Base-by-base conservation (phyloP, 2,329 filamentous ascomycete species). In the Bipolaris oryzae region DNA sequence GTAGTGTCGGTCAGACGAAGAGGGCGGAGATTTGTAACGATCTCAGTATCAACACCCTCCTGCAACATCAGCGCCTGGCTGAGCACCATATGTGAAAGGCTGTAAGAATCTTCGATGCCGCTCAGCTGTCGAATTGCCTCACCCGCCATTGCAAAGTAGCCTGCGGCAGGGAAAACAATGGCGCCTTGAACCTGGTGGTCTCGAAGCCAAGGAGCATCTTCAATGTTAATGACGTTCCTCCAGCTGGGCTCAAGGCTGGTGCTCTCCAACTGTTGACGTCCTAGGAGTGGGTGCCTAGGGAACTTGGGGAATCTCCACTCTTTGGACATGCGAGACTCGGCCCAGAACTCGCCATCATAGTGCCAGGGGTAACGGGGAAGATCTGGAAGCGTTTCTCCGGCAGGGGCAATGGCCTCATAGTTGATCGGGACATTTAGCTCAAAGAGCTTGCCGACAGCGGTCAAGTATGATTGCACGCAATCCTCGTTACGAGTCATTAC, bases 121-220 rank as follows among this genome's bases (percentile, higher is more conserved):
- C 2, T 61, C 1, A 62, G 52, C 42, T 52, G 54, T 1, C 44
- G 23, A 7, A 41, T 28, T 9, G 50, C 53, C n/a, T 56, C 57
- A 4, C 7, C 42, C 2, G 39, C 56, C 39, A 60, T 57, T 0
- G 46, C 37, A 9, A 60, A 9, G 11, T 35, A 60, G 1, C 25
- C 57, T 3, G 53, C 55, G 3, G 10, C 3, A 9, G 73, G 73
- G 47, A 66, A 73, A 2, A 74, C 34, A 11, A 67, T 50, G 0
- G 56, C 51, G 7, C 52, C 53, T 1, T 28, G 38, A 20, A 74
- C 45, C 5, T 38, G 68, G 58, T 85, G 80, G 34, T 81, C 78
- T 0, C 60, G 54, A 1, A 83, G 47, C 82, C 82, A 84, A 0
- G 78, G 75, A 0, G 73, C 55, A 18, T 81, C 70, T 1, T 68